Percentiles rank a stretch among this genome's conserved stretches.
phyloP scores from a whole-genome alignment of 129 eudicot genomes.

The Lonicera japonica region DNA sequence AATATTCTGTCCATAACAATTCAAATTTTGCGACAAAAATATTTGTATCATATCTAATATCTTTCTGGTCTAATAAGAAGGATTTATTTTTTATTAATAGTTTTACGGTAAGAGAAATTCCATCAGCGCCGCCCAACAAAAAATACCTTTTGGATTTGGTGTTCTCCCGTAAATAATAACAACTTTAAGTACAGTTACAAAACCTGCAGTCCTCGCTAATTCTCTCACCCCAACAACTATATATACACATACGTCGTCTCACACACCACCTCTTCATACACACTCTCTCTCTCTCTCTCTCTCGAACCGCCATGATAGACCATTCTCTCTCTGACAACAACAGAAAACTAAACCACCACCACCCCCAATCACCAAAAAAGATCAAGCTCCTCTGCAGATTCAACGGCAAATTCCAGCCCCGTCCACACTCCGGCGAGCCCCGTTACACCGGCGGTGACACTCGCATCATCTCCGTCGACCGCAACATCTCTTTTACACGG shows the following conservation, averaged over 20 bases:
- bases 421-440: conserved; percentile 14
- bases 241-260: no score
- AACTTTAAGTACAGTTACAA: neutral
- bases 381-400: conserved; percentile 29
- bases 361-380: neutral
- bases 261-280: neutral
- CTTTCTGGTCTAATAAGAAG: no score
- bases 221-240: neutral
- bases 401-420: conserved; percentile 24
- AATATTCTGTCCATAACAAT: no score
- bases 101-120: no score
- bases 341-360: neutral
- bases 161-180: no score
- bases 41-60: no score
- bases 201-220: neutral
- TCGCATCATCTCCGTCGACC: conserved; percentile 28
- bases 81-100: no score
- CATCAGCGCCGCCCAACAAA: no score
- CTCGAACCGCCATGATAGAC: conserved; percentile 18
- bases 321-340: conserved; percentile 10
- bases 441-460: conserved; percentile 35
- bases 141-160: no score
- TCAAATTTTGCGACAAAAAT: no score
- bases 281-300: neutral
- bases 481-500: neutral